Base-by-base conservation (phyloP, 306 rosid species). In the Spatholobus suberectus region DNA sequence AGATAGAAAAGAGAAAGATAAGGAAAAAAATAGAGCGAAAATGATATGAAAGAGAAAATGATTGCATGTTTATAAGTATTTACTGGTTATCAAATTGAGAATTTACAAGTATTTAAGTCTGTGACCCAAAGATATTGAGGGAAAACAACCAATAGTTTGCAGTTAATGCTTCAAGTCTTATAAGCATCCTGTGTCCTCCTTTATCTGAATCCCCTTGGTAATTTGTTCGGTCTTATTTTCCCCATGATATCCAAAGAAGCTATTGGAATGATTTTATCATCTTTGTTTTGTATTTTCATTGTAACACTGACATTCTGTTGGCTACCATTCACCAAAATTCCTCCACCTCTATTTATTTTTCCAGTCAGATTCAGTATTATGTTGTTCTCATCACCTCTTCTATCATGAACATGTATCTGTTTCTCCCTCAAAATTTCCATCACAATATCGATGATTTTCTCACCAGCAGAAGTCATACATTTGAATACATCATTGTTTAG, bases 281-380 rank as follows among this genome's bases (percentile, higher is more conserved):
- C 66, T 76, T 65, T 77, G 61, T 59, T 62, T 47, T 38, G 20
- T 82, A 77, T 43, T 71, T 41, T 76, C 62, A 23, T 34, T 23
- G 68, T 66, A 51, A 46, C 49, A 58, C 44, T 26, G 63, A 46
- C 38, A 66, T 72, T 78, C 63, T 86, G 80, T 73, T 47, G 13
- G 70, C 46, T 65, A 43, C 38, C 75, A 26, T 86, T 24, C 71
- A 32, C 69, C 65, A 32, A 71, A 63, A 26, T 78, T 46, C 17
- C 40, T 18, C 35, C 73, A 43, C 10, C 46, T 34, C 46, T 55
- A 23, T 67, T 78, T 75, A 40, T 75, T 34, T 79, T 44, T 52
- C 58, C 41, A 51, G 24, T 66, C 14, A 58, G 38, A 54, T 75
- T 62, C 55, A 51, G 43, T 26, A 13, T 43, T 83, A 13, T 75